A percentile compares a stretch with the other conserved stretches of the same genome.
phyloP scores from a whole-genome alignment of 768 basidiomycete species.

The Tricholoma bakamatsutake region DNA sequence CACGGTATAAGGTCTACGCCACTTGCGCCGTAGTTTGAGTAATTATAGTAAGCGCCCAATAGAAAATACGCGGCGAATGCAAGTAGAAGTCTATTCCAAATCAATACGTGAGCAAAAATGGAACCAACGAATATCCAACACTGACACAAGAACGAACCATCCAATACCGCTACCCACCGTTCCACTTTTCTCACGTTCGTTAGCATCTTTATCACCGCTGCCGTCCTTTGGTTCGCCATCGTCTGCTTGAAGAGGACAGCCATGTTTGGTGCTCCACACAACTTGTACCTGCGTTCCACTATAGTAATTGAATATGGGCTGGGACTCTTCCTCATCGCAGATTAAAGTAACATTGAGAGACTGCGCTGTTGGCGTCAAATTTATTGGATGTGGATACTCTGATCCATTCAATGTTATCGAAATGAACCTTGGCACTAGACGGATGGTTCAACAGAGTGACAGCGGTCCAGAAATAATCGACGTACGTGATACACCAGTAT shows the following conservation, averaged over 20 bases:
- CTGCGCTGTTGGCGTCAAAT: conserved; percentile 43
- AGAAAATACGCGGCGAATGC: conserved; percentile 66
- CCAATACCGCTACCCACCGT: conserved; percentile 70
- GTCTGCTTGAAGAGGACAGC: conserved; percentile 39
- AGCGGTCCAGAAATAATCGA: conserved; percentile 6
- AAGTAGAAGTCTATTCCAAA: conserved; percentile 45
- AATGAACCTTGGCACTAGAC: conserved; percentile 48
- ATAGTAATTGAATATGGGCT: conserved; percentile 55
- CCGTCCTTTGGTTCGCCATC: conserved; percentile 38
- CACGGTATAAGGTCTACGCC: conserved; percentile 83
- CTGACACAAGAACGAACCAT: conserved; percentile 85
- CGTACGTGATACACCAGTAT: conserved; percentile 33
- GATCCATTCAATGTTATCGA: conserved; percentile 52
- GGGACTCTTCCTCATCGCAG: conserved; percentile 41
- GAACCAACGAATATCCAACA: not conserved
- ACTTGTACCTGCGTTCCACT: conserved; percentile 47
- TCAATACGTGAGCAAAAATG: not conserved
- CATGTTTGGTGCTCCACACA: conserved; percentile 59
- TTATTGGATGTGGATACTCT: conserved; percentile 49
- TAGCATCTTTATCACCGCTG: conserved; percentile 16
- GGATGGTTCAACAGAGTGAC: conserved; percentile 8
- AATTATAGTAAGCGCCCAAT: conserved; percentile 84
- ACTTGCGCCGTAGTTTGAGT: conserved; percentile 78
- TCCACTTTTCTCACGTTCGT: conserved; percentile 22
- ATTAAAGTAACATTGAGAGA: conserved; percentile 54